These are phyloP conservation scores for Baorangia bicolor DNA, from an alignment of 768 basidiomycete species.

Conservation along the genomic window DNA sequence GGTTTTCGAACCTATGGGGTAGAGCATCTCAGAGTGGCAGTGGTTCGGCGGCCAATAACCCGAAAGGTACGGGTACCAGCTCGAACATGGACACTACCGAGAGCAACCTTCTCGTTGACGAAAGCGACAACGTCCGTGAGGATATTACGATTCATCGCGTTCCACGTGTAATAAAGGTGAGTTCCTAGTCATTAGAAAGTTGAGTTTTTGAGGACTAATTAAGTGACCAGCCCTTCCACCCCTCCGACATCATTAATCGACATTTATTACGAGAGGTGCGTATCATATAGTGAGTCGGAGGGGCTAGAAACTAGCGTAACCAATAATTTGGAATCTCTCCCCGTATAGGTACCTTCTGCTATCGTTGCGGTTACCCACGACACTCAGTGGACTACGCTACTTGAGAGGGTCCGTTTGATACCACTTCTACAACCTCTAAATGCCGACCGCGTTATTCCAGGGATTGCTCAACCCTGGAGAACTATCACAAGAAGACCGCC, in stretches of 20 bases:
- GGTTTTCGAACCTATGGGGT: background rate
- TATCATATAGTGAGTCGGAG: background rate
- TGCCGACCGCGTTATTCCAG: background rate
- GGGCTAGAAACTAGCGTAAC: background rate
- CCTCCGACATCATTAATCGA: conserved; percentile 10
- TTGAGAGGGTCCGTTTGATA: background rate
- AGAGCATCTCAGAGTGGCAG: background rate
- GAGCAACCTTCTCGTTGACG: background rate
- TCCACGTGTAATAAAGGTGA: conserved; percentile 1
- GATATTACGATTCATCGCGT: background rate
- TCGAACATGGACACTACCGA: background rate
- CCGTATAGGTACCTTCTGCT: conserved; percentile 10
- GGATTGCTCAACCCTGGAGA: background rate
- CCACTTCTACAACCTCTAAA: too few species aligned
- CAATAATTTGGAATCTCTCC: background rate
- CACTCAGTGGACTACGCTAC: conserved; percentile 6
- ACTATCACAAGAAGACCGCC: background rate
- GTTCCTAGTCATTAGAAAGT: background rate
- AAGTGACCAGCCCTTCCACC: conserved; percentile 4
- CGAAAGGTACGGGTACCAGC: background rate
- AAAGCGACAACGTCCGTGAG: background rate
- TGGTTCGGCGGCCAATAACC: background rate
- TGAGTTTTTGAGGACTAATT: background rate
- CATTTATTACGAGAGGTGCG: conserved; percentile 5
- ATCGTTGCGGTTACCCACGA: conserved; percentile 9